Evolutionary conservation across 352 stramenopile genomes (phyloP), one percentile per base, ranked within the genome.

Genomic region (Blastocystis sp.): DNA sequence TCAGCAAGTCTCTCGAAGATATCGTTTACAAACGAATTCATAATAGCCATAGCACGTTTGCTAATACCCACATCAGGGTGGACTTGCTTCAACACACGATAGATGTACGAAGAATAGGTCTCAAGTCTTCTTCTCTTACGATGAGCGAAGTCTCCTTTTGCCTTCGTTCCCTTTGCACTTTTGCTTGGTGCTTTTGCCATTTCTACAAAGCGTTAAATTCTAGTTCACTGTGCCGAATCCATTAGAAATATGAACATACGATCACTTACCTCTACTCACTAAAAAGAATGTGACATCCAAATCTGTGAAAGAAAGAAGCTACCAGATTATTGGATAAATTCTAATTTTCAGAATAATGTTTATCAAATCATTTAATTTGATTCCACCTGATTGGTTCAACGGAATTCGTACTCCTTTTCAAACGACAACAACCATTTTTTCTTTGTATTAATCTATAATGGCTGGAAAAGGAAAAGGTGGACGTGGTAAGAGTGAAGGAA

Each of bases 1-100:
- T 92, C 94, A 37, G 95, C 95, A 75, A 98, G 96, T 83, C 95
- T 93, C 90, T 98, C 96, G 90, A 98, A 98, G 86, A 98, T 98
- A 90, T 98, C 95, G 91, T 98, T 98, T 90, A 98, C 97, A 91
- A 98, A 98, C 37, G 87, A 98, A 97, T 90, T 98, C 95, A 91
- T 98, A 98, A 90, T 91, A 42, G 56, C 83, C 89, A 91, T 91
- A 39, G 86, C 89, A 69, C 90, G 88, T 89, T 93, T 93, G 65
- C 69, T 90, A 87, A 91, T 91, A 88, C 89, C 89, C 65, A 88
- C 90, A 66, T 91, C 89, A 11, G 89, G 88, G 27, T 89, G 80
- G 7, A 89, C 87, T 66, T 90, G 88, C 88, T 93, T 93, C 65
- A 93, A 87, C 21, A 93, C 91, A 88, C 92, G 92, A 90, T 93